Conservation (phyloP, 495 filamentous ascomycete genomes). For the Ascobolus immersus region DNA sequence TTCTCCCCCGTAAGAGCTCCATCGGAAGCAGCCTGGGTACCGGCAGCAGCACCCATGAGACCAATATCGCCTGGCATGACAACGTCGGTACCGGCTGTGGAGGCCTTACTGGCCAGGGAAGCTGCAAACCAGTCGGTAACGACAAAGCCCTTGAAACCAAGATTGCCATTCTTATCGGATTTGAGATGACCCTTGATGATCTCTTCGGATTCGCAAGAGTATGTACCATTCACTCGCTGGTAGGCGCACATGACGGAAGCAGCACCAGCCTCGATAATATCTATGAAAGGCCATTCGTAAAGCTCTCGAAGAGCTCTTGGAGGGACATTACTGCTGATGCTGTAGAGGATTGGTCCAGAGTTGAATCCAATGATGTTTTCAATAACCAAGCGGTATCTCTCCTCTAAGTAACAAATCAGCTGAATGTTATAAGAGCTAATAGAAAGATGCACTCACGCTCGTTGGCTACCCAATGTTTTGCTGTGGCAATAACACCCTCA, state of each 20-base stretch:
- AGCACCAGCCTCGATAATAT: constrained; percentile 32
- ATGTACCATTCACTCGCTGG: constrained; percentile 25
- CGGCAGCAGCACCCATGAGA: neutral
- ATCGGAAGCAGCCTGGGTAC: constrained; percentile 3
- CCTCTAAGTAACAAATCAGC: constrained; percentile 4
- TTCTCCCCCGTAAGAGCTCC: constrained; percentile 2
- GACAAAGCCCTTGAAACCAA: constrained; percentile 29
- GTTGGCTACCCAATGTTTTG: constrained; percentile 33
- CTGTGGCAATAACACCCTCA: constrained; percentile 30
- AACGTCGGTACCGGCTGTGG: constrained; percentile 6
- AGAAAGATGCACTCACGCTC: constrained; percentile 16
- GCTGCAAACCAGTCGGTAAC: constrained; percentile 9
- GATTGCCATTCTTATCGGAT: constrained; percentile 26
- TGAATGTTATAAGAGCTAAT: neutral
- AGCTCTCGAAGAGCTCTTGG: constrained; percentile 42
- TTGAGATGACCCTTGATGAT: constrained; percentile 19
- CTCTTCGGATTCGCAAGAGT: constrained; percentile 22
- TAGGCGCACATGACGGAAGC: constrained; percentile 40
- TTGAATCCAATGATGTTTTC: constrained; percentile 12
- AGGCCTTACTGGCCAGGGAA: neutral
- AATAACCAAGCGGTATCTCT: constrained; percentile 7
- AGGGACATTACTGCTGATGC: constrained; percentile 28
- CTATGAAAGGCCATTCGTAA: constrained; percentile 46
- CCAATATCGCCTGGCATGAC: constrained; percentile 10
- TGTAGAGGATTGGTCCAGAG: constrained; percentile 11